Percentiles rank a stretch among this genome's conserved stretches.
Evolutionary conservation across 495 filamentous ascomycete species (phyloP).

Genomic region (Aspergillus biplanus): DNA sequence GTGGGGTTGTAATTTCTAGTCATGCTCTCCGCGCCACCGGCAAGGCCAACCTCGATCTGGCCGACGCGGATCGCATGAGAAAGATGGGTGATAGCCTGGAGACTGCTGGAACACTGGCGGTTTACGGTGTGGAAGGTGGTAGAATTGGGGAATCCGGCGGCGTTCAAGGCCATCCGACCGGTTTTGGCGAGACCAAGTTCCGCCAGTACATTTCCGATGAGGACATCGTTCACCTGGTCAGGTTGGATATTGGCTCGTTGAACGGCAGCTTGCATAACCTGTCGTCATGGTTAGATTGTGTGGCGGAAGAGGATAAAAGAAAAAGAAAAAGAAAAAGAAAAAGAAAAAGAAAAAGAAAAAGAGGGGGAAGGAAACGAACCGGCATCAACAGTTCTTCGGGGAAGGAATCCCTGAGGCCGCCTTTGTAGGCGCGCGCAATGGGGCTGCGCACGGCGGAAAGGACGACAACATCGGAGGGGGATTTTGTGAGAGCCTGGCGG

Average conservation of each 20-base stretch:
- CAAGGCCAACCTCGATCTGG: conserved; percentile 79
- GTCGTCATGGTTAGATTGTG: conserved; percentile 8
- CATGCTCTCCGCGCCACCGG: conserved; percentile 83
- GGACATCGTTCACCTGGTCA: conserved; percentile 70
- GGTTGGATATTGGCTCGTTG: conserved; percentile 41
- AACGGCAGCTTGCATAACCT: conserved; percentile 52
- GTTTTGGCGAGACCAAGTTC: conserved; percentile 84
- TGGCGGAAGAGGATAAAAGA: no score
- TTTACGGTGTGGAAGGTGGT: conserved; percentile 73
- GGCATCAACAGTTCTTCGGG: conserved; percentile 78
- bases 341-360: not conserved
- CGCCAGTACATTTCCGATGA: conserved; percentile 78
- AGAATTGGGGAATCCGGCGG: conserved; percentile 86
- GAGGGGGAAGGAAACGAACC: conserved; percentile 31
- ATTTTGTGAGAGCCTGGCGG: conserved; percentile 26
- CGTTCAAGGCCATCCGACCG: conserved; percentile 77
- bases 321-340: not conserved
- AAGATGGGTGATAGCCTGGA: conserved; percentile 85
- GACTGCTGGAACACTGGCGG: conserved; percentile 86
- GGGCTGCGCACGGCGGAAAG: conserved; percentile 76
- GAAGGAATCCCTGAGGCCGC: conserved; percentile 84
- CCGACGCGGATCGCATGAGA: conserved; percentile 75
- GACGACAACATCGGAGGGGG: conserved; percentile 84
- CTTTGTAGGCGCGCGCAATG: conserved; percentile 70
- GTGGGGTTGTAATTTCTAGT: conserved; percentile 61